Base-by-base conservation (phyloP, 2,329 filamentous ascomycete genomes). In the Calonectria pseudoreteaudii region DNA sequence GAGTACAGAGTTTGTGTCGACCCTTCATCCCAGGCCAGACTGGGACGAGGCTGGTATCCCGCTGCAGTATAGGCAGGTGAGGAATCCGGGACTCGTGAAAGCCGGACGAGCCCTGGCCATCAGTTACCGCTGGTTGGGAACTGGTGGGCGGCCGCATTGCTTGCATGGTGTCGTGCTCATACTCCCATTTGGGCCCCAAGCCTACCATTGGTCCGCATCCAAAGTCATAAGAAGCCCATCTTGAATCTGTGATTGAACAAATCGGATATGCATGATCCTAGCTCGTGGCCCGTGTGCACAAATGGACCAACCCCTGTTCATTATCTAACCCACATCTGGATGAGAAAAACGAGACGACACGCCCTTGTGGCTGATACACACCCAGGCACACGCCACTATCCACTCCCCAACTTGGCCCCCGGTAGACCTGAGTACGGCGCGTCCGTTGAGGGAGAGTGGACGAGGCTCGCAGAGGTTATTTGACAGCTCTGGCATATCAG, bases 191-290 rank as follows among this genome's bases (percentile, higher is more conserved):
- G 71, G 30, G 60, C 58, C 69, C 68, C 30, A 66, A 49, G 62
- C 52, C 49, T 52, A 71, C 36, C 60, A 80, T 80, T 78, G 79
- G 78, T 47, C 72, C 73, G 76, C 73, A 68, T 75, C 73, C 62
- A 49, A 53, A 65, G 76, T 74, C 70, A 78, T 66, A 72, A 76
- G 49, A 73, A 73, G 47, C 49, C 68, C 72, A 73, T 77, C 73
- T 76, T 64, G 75, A 74, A 77, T 78, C 72, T 77, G 72, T 78
- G 78, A 80, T 80, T 81, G 80, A 80, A 76, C 72, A 76, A 73
- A 74, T 70, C 52, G 70, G 71, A 78, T 75, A 80, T 76, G 77
- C 78, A 76, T 79, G 75, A 80, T 81, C 79, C 80, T 71, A 67
- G 80, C 64, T 72, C 73, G 66, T 72, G 69, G 69, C 56, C 64